Evolutionary conservation across 257 asterid genomes (phyloP).

Genomic region (Phtheirospermum japonicum): DNA sequence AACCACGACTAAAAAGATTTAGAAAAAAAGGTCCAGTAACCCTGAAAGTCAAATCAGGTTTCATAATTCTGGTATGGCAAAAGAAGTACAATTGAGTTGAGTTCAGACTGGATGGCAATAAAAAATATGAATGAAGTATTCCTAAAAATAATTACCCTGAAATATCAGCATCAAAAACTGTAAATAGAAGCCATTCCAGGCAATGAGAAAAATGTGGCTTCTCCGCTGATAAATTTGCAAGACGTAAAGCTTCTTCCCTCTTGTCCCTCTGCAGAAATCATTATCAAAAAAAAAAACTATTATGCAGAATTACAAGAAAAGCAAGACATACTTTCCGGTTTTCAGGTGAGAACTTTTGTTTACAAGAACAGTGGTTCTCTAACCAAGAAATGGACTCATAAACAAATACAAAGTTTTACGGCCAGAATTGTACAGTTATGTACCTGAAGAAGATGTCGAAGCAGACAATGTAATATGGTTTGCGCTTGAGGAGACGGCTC

Average conservation of each 20-base stretch:
- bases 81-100: conserved; percentile 15
- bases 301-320: conserved; percentile 21
- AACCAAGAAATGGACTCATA: not conserved
- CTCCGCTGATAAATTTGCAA: conserved; percentile 91
- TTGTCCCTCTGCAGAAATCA: conserved; percentile 77
- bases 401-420: conserved; percentile 3
- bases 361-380: conserved; percentile 7
- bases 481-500: conserved; percentile 99
- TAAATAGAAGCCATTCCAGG: conserved; percentile 98
- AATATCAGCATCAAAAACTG: conserved; percentile 96
- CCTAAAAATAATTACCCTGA: conserved; percentile 57
- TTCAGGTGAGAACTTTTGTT: not conserved
- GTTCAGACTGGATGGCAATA: conserved; percentile 17
- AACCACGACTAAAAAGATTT: not conserved
- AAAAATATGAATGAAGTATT: conserved; percentile 19
- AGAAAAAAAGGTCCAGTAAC: not conserved
- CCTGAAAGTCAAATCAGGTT: conserved; percentile 19
- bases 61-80: conserved; percentile 12
- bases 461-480: conserved; percentile 94
- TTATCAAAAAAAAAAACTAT: conserved; percentile 18
- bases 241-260: conserved; percentile 90
- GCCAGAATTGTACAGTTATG: conserved; percentile 19
- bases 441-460: conserved; percentile 99
- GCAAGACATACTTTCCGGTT: not conserved
- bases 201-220: conserved; percentile 99